These are phyloP conservation scores for Auriculariales sp. DNA, from an alignment of 768 basidiomycete genomes.

Conservation along the genomic window DNA sequence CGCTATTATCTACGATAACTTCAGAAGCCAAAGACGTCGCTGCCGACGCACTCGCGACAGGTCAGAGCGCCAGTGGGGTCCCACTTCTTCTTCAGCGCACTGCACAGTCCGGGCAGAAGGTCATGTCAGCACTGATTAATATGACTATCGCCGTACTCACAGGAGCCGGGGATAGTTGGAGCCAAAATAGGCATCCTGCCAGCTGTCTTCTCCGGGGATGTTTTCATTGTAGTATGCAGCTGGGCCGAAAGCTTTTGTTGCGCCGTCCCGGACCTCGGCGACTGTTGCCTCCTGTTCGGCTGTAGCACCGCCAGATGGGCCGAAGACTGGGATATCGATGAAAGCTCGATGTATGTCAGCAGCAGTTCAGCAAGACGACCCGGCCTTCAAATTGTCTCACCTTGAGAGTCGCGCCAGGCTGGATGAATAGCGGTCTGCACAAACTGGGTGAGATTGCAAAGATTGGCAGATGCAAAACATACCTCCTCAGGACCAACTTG, in stretches of 20 bases:
- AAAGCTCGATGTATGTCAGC: too few species aligned
- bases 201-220: not conserved
- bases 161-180: not conserved
- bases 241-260: not conserved
- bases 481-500: not conserved
- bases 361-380: too few species aligned
- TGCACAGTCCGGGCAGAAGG: too few species aligned
- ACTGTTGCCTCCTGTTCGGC: not conserved
- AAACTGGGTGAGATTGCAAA: too few species aligned
- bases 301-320: not conserved
- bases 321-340: not conserved
- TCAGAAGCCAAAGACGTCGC: not conserved
- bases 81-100: not conserved
- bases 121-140: too few species aligned
- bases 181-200: not conserved
- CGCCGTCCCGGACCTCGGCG: not conserved
- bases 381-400: too few species aligned
- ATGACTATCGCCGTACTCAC: too few species aligned
- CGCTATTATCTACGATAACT: too few species aligned
- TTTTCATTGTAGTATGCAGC: conserved; percentile 1
- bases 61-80: not conserved
- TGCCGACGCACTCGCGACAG: not conserved
- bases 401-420: not conserved
- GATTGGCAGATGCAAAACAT: too few species aligned
- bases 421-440: not conserved